Conservation (phyloP, 306 rosid species). For the Lagenaria siceraria region DNA sequence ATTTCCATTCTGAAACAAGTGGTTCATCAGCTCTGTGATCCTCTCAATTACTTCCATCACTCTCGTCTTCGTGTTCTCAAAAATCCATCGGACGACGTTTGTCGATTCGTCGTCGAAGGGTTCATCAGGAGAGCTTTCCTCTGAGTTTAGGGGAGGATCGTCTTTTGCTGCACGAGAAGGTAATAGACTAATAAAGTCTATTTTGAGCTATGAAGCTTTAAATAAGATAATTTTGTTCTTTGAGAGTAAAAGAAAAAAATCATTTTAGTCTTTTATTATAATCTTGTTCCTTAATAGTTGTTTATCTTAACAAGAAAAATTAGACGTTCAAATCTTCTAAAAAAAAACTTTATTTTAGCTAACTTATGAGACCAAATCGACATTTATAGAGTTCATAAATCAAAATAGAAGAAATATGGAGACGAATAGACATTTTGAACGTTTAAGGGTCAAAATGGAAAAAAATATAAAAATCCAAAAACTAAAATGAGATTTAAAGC, state of each 20-base stretch:
- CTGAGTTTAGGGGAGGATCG: background rate
- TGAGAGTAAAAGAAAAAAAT: too few species aligned
- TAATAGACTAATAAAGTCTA: too few species aligned
- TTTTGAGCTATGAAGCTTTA: too few species aligned
- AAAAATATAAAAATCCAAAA: background rate
- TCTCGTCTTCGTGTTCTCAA: constrained; percentile 23
- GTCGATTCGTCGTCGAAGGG: constrained; percentile 12
- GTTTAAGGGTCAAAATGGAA: background rate
- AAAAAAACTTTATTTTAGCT: too few species aligned
- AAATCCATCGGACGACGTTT: constrained; percentile 26
- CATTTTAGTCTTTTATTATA: background rate
- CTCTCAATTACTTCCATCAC: constrained; percentile 35
- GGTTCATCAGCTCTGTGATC: constrained; percentile 27
- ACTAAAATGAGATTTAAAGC: background rate
- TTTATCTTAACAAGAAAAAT: too few species aligned
- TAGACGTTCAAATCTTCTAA: too few species aligned
- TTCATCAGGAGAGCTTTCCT: constrained; percentile 13
- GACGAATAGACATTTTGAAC: too few species aligned
- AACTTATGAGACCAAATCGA: too few species aligned
- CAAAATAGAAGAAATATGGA: too few species aligned
- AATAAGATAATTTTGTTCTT: too few species aligned
- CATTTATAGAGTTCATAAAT: too few species aligned
- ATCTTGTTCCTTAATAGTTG: background rate
- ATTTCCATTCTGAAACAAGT: constrained; percentile 20
- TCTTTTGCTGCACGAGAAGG: constrained; percentile 19